A percentile compares a stretch with the other conserved stretches of the same genome.
phyloP scores from a whole-genome alignment of 805 yeast genomes.

The Metschnikowia anglica region DNA sequence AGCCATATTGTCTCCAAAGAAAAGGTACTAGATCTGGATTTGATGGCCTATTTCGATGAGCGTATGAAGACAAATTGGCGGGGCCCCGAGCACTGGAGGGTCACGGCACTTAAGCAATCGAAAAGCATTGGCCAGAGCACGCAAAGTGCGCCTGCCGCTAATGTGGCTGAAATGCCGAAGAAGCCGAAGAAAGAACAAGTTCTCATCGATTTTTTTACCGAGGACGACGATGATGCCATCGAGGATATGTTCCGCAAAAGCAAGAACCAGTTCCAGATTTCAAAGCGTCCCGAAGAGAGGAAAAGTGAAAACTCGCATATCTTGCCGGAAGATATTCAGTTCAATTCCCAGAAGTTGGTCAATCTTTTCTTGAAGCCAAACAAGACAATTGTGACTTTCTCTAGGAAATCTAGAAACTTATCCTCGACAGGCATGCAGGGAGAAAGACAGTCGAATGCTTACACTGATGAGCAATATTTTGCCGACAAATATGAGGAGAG shows the following conservation, averaged over 20 bases:
- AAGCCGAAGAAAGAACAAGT: constrained; percentile 26
- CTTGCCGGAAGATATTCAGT: constrained; percentile 72
- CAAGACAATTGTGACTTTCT: constrained; percentile 36
- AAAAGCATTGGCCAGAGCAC: constrained; percentile 25
- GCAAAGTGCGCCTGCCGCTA: constrained; percentile 1
- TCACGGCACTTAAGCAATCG: constrained; percentile 44
- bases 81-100: constrained; percentile 92
- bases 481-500: constrained; percentile 55
- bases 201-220: constrained; percentile 34
- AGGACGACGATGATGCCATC: constrained; percentile 28
- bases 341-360: constrained; percentile 66
- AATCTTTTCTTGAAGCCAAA: constrained; percentile 68
- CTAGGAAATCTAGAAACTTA: constrained; percentile 1
- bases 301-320: constrained; percentile 37
- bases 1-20: constrained; percentile 5
- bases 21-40: constrained; percentile 52
- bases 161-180: constrained; percentile 11
- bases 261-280: constrained; percentile 22
- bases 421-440: background rate
- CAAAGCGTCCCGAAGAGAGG: constrained; percentile 34
- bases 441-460: constrained; percentile 23
- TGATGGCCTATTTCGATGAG: constrained; percentile 81
- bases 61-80: constrained; percentile 75
- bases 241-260: constrained; percentile 37
- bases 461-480: constrained; percentile 70